A percentile compares a stretch with the other conserved stretches of the same genome.
These are phyloP conservation scores for Boletellus ananas DNA, from an alignment of 768 basidiomycete species.

Conservation along the genomic window DNA sequence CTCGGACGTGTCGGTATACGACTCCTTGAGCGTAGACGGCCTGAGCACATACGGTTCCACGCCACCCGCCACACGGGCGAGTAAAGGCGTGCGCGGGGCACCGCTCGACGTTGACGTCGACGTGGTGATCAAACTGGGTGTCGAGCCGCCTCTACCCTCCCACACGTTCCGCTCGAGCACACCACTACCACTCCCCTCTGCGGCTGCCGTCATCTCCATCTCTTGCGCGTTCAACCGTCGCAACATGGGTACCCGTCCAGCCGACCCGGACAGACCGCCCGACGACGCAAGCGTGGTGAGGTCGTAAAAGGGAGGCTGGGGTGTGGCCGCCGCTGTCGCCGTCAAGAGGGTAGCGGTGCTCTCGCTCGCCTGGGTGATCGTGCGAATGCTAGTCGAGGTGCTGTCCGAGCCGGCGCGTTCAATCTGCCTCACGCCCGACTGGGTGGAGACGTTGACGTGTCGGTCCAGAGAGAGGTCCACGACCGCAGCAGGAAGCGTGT, in stretches of 20 bases:
- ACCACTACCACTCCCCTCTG: not conserved
- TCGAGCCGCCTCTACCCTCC: conserved; percentile 9
- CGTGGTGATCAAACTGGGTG: conserved; percentile 23
- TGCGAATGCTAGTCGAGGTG: conserved; percentile 19
- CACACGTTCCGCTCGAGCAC: not conserved
- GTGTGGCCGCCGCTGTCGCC: not conserved
- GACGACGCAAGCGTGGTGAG: conserved; percentile 9
- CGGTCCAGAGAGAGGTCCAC: not conserved
- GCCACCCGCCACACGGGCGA: not conserved
- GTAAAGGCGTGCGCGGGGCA: conserved; percentile 6
- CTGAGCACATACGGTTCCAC: conserved; percentile 12
- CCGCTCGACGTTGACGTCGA: conserved; percentile 17
- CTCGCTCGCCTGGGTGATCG: conserved; percentile 19
- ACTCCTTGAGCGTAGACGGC: conserved; percentile 22
- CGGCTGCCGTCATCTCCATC: not conserved
- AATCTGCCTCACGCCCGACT: too few species aligned
- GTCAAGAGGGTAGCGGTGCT: conserved; percentile 9
- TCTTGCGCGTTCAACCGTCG: conserved; percentile 16
- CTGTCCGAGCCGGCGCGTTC: not conserved
- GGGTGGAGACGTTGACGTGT: too few species aligned
- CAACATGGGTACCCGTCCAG: conserved; percentile 16
- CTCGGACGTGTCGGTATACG: conserved; percentile 15
- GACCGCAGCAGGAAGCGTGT: not conserved
- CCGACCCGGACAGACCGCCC: not conserved
- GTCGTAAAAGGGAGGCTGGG: conserved; percentile 1